Evolutionary conservation across 345 rosid genomes (phyloP), one percentile per base, ranked within the genome.

Genomic region (Lepidium didymum): DNA sequence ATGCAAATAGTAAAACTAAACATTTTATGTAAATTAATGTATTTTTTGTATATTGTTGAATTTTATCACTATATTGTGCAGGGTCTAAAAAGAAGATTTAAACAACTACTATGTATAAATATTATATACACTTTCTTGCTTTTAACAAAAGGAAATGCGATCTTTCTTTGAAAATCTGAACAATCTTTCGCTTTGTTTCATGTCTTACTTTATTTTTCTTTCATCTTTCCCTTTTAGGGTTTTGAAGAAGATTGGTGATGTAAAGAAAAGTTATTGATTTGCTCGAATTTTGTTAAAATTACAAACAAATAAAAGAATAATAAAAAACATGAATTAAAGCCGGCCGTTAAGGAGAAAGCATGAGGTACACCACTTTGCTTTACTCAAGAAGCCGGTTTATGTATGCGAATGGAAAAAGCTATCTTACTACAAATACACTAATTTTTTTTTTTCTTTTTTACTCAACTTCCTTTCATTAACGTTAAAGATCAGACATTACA

Each of bases 271-370:
- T 64, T 27, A 36, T 45, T 57, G 47, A 57, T 57, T 57, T 65
- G 11, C 74, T 60, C 51, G 43, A 61, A 61, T 68, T 53, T 58
- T 63, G 58, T 67, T 61, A 68, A 45, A 25, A 53, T 53, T 38
- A 25, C 64, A 42, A 58, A 66, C 34, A 4, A 12, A 42, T 40
- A 59, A 49, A n/a, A 42, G 58, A 40, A 7, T 31, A 16, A 35
- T 5, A 38, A 16, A 21, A 7, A 12, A 45, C 13, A 38, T 42
- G 60, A 40, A 50, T 8, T 74, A 74, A 74, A 68, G 78, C 69
- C 74, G 69, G 74, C 37, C 77, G 78, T 74, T 74, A 74, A 37
- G 78, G 69, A 19, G 59, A 74, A 74, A 68, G 78, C 78, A 68
- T 66, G 64, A 53, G 64, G 74, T 38, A 57, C 50, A 61, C 52